These are phyloP conservation scores for Polytrichum formosum DNA, from an alignment of 225 moss, liverwort and hornwort genomes.

Conservation along the genomic window DNA sequence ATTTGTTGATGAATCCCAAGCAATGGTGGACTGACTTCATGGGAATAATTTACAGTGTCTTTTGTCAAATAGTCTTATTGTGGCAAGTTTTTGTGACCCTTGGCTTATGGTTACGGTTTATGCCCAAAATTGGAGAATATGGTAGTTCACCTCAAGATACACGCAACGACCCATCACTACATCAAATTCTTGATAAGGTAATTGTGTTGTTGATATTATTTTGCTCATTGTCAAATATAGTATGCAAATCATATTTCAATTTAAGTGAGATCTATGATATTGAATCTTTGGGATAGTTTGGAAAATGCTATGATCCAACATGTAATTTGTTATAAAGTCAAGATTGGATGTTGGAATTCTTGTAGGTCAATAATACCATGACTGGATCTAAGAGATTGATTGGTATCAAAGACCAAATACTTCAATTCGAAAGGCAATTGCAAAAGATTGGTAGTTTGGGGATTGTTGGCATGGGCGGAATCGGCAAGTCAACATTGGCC, in stretches of 20 bases:
- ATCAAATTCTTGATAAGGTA: background rate
- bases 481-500: conserved; percentile 7
- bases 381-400: background rate
- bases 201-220: background rate
- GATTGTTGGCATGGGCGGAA: conserved; percentile 12
- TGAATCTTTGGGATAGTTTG: background rate
- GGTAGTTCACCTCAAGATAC: background rate
- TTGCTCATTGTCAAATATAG: background rate
- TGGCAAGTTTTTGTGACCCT: background rate
- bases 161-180: too few relatives aligned
- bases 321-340: background rate
- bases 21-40: background rate
- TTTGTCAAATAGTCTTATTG: background rate
- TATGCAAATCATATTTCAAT: background rate
- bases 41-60: background rate
- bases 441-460: background rate
- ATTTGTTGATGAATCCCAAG: background rate
- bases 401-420: background rate
- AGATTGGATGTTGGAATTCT: background rate
- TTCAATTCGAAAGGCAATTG: background rate
- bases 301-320: background rate
- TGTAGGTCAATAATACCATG: background rate
- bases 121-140: background rate
- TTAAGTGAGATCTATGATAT: background rate
- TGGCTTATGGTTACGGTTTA: background rate